A percentile compares a stretch with the other conserved stretches of the same genome.
phyloP scores from a whole-genome alignment of 768 basidiomycete genomes.

The Scleroderma citrinum region DNA sequence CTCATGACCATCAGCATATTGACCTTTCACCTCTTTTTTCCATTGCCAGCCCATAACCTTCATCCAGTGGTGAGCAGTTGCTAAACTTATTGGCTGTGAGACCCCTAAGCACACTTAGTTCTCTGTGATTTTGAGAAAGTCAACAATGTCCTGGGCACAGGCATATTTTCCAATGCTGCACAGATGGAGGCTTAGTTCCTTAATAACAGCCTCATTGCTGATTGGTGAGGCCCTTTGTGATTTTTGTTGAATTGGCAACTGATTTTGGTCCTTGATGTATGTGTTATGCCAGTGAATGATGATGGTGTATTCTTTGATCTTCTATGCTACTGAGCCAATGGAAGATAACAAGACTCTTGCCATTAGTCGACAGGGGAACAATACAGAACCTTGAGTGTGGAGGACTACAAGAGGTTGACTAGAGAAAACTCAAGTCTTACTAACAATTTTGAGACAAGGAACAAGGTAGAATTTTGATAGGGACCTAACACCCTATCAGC shows the following conservation, averaged over 20 bases:
- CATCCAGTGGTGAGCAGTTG: conserved; percentile 23
- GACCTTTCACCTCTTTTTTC: conserved; percentile 12
- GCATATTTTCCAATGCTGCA: conserved; percentile 17
- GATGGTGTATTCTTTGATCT: too few species aligned
- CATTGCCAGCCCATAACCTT: conserved; percentile 3
- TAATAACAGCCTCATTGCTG: background rate
- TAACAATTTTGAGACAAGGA: too few species aligned
- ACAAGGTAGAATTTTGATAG: too few species aligned
- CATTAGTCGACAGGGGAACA: too few species aligned
- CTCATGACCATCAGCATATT: conserved; percentile 31
- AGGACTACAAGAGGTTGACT: too few species aligned
- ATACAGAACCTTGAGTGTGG: too few species aligned
- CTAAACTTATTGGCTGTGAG: conserved; percentile 11
- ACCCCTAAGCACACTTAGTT: conserved; percentile 8
- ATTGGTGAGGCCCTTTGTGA: background rate
- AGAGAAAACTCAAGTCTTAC: too few species aligned
- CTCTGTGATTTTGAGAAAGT: conserved; percentile 8
- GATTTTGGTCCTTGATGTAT: background rate
- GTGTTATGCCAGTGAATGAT: too few species aligned
- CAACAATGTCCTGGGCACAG: conserved; percentile 16
- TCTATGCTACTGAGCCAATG: too few species aligned
- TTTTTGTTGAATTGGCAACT: background rate
- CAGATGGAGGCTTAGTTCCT: background rate
- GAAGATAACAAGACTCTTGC: too few species aligned
- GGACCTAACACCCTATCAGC: too few species aligned